These are phyloP conservation scores for Candida mesenterica DNA, from an alignment of 1,139 yeast species.

Conservation along the genomic window DNA sequence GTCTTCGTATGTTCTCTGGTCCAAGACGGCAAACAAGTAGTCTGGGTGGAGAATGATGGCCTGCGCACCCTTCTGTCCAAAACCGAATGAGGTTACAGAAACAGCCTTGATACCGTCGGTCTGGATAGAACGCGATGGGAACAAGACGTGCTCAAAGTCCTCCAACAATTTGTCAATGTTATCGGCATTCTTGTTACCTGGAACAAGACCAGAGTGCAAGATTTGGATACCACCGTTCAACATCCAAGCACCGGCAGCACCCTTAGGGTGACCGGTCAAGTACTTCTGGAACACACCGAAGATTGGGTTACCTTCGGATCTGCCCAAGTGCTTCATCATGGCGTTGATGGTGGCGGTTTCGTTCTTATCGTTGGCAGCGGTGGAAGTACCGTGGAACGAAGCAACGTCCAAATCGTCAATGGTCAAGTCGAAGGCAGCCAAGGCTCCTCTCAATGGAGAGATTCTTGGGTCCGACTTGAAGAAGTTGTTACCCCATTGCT, in stretches of 20 bases:
- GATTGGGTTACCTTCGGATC: slow-evolving; percentile 97
- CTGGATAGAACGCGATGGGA: slow-evolving; percentile 90
- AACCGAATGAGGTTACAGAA: slow-evolving; percentile 95
- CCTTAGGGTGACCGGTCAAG: slow-evolving; percentile 99
- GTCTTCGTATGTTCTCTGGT: slow-evolving; percentile 62
- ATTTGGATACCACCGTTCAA: slow-evolving; percentile 96
- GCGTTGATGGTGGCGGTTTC: slow-evolving; percentile 87
- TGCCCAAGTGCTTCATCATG: slow-evolving; percentile 94
- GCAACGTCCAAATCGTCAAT: slow-evolving; percentile 95
- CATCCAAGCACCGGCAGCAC: slow-evolving; percentile 99
- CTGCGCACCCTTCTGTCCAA: slow-evolving; percentile 99
- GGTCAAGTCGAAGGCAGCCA: slow-evolving; percentile 89
- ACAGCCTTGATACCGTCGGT: slow-evolving; percentile 98
- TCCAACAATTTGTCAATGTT: slow-evolving; percentile 83
- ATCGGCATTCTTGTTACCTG: slow-evolving; percentile 99
- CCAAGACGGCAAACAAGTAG: slow-evolving; percentile 83
- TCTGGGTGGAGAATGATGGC: slow-evolving; percentile 91
- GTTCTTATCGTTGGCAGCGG: slow-evolving; percentile 97
- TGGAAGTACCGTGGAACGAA: slow-evolving; percentile 99
- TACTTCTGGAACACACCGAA: slow-evolving; percentile 98
- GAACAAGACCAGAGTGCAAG: slow-evolving; percentile 88
- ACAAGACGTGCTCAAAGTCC: slow-evolving; percentile 82
- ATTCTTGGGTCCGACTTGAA: slow-evolving; percentile 88
- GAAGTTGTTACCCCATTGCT: slow-evolving; percentile 95
- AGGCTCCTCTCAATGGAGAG: slow-evolving; percentile 95